phyloP scores from a whole-genome alignment of 192 early-diverging fungal species.

The Cladochytrium replicatum region DNA sequence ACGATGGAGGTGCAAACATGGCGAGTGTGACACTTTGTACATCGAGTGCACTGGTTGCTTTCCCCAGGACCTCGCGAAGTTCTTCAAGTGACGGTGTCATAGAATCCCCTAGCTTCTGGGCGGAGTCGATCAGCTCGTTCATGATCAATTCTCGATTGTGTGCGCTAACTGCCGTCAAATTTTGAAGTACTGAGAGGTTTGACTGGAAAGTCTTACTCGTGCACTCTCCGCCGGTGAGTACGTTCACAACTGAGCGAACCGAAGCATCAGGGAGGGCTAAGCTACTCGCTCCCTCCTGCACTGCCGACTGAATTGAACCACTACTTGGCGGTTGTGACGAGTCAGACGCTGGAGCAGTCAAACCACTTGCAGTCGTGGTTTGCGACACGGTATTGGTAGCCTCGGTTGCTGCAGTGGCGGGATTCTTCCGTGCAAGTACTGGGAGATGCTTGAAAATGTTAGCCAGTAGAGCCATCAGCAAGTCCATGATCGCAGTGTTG shows the following conservation, averaged over 20 bases:
- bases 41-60: slow-evolving; percentile 48
- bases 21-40: slow-evolving; percentile 64
- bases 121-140: slow-evolving; percentile 63
- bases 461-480: slow-evolving; percentile 75
- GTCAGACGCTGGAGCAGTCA: too few species aligned
- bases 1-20: slow-evolving; percentile 74
- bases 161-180: slow-evolving; percentile 60
- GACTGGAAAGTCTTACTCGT: slow-evolving; percentile 92
- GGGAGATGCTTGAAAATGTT: slow-evolving; percentile 70
- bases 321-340: too few species aligned
- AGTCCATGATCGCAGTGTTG: slow-evolving; percentile 74
- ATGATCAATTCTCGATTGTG: slow-evolving; percentile 63
- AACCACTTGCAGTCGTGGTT: too few species aligned
- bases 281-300: too few species aligned
- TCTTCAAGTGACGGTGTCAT: slow-evolving; percentile 61
- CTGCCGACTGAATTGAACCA: too few species aligned
- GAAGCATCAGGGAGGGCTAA: slow-evolving; percentile 74
- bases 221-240: slow-evolving; percentile 80
- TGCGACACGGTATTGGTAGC: slow-evolving; percentile 1
- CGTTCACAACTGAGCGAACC: slow-evolving; percentile 77
- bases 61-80: slow-evolving; percentile 48
- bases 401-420: slow-evolving; percentile 1
- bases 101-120: slow-evolving; percentile 53
- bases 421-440: slow-evolving; percentile 13
- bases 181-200: slow-evolving; percentile 80